Base-by-base conservation (phyloP, 768 basidiomycete genomes). In the Kwoniella newhampshirensis region DNA sequence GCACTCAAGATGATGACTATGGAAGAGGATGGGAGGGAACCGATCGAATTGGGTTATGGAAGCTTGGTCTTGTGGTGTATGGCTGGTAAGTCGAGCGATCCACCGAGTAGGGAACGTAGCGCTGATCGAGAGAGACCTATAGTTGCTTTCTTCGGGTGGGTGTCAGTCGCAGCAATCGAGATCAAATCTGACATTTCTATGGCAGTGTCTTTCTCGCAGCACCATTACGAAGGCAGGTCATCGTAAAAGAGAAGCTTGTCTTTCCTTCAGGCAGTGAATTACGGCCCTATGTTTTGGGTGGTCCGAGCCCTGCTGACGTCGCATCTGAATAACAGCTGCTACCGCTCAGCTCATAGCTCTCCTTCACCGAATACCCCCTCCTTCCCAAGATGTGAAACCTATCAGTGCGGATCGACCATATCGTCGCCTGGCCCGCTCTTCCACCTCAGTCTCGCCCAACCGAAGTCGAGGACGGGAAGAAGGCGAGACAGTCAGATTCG, bases 341-440 rank as follows among this genome's bases (percentile, higher is more conserved):
- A 98, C 94, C 1, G 93, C 93, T 4, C 93, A 96, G 63, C 81
- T 98, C 11, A 91, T 98, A 44, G 87, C 91, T 2, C 88, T 96
- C 12, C 81, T 98, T 13, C 91, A 97, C 68, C 78, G 84, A 57
- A 67, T 67, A 2, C 74, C 74, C 2, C 68, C 68, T 3, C 74
- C 72, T 17, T 46, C 57, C 17, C 51, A 63, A 44, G 35, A 21
- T 11, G 36, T 48, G 18, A 77, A 87, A 32, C 87, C 87, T 1
- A 27, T 85, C 87, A 18, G 81, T 85, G 15, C 80, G 50, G 41
- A 8, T 44, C 51, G 20, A 39, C 42, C 51, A 20, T 66, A 69
- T 51, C 59, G 60, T 17, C 42, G 64, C 27, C 23, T 68, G 9
- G 58, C 64, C 21, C 50, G 71, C 11, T 52, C 69, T 2, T 69